Evolutionary conservation across 177 flowering plant species (phyloP), one percentile per base, ranked within the genome.

Genomic region (Tripterygium wilfordii): DNA sequence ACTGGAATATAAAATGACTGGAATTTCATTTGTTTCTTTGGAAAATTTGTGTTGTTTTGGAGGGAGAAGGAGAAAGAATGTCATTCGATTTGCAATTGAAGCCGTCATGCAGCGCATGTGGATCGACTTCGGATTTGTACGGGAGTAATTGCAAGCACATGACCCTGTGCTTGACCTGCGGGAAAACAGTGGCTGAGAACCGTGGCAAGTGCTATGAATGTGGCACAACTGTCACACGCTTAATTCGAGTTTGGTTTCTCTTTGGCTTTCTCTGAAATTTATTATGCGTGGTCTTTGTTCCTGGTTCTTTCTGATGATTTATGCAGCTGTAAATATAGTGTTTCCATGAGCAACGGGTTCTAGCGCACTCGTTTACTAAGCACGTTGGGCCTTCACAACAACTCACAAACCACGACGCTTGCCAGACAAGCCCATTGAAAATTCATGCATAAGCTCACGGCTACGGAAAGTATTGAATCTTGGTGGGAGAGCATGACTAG

Each of bases 131-230:
- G 23, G 92, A 92, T 19, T 72, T 89, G 10, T 92, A 92, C 15
- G 96, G 99, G 21, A 92, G 96, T 72, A 79, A 70, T 48, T 92
- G 99, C 77, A 92, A 89, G 76, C 99, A 92, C 71, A 67, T 89
- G 88, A 92, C 97, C 17, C 75, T 92, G 24, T 92, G 99, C 56
- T 49, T 73, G 42, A 53, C 69, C 0, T 92, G 99, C 42, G 99
- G 99, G 13, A 86, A 75, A 61, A 61, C 58, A 29, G 81, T 79
- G 96, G 95, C 89, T 2, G 74, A 79, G 66, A 79, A 61, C 21
- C 67, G 53, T 4, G 73, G 46, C 14, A 76, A 72, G 25, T 92
- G 99, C 56, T 64, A 20, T 56, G 95, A 89, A 0, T 92, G 99
- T 37, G 96, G 96, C 24, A 56, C 71, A n/a, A 45, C 63, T 5